Evolutionary conservation across 345 rosid species (phyloP), one percentile per base, ranked within the genome.

Genomic region (Gossypium stocksii): DNA sequence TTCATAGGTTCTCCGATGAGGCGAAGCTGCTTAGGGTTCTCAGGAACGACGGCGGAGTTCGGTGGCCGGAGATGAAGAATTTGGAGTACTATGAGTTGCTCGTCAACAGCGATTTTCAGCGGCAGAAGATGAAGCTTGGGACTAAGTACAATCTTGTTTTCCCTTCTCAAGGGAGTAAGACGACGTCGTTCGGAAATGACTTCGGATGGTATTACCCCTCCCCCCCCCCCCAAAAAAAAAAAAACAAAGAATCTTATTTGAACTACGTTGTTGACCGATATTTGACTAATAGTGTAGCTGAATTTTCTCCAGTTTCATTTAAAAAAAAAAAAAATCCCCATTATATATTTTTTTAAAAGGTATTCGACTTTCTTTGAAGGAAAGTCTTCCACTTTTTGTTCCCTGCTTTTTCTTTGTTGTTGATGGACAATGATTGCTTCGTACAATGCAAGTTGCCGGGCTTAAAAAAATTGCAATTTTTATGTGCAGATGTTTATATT

Each of bases 1-100:
- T 91, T 70, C 97, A 91, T 82, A 80, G 93, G 74, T 94, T 94
- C 84, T 94, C 98, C 29, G 85, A 90, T 57, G 93, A 91, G 77
- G 89, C 77, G 5, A 86, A 79, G 82, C 76, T 82, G 69, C 70
- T 83, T 43, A 79, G 85, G 77, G 71, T 69, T 72, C 72, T 78
- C 20, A 67, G 61, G 66, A 79, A 57, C 25, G 76, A 57, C 48
- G 49, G 44, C 66, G 73, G 25, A 52, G 45, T 67, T 17, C 14
- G 74, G 49, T 90, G 88, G 82, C 96, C 91, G 81, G 82, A 75
- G 79, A 87, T 80, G 82, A 84, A 67, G 81, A 90, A 88, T 76
- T 62, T 74, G n/a, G 88, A 88, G 79, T 90, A 91, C 78, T 88
- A 86, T 77, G 77, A 67, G 52, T 49, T 82, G 71, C 93, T 93